A percentile compares a stretch with the other conserved stretches of the same genome.
phyloP scores from a whole-genome alignment of 1,284 basidiomycete species.

The Rhodofomes roseus region DNA sequence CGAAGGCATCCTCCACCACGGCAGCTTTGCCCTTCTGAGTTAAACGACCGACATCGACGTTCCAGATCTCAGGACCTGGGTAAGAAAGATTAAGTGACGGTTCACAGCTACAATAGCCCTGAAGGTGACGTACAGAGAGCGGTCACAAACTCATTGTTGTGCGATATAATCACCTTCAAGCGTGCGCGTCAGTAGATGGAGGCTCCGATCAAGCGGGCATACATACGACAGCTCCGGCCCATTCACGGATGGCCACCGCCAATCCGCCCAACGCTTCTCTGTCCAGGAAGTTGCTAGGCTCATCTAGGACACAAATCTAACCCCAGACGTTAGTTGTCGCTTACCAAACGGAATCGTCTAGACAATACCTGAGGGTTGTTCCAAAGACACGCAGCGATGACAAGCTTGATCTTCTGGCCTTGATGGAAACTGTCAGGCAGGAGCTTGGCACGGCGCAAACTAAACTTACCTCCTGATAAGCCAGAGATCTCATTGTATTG shows the following conservation, averaged over 20 bases:
- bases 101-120: slow-evolving; percentile 7
- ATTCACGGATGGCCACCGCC: slow-evolving; percentile 94
- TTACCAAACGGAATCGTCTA: neutral
- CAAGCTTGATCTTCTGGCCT: slow-evolving; percentile 97
- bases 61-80: slow-evolving; percentile 78
- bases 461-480: slow-evolving; percentile 69
- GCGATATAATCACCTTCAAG: slow-evolving; percentile 87
- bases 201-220: slow-evolving; percentile 14
- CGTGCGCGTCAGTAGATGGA: slow-evolving; percentile 16
- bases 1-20: slow-evolving; percentile 75
- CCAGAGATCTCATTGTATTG: slow-evolving; percentile 96
- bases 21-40: slow-evolving; percentile 86
- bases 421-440: slow-evolving; percentile 4
- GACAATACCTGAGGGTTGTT: slow-evolving; percentile 82
- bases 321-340: neutral
- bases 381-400: slow-evolving; percentile 93
- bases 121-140: slow-evolving; percentile 68
- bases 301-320: slow-evolving; percentile 78
- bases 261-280: slow-evolving; percentile 88
- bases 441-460: neutral
- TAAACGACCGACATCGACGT: slow-evolving; percentile 77
- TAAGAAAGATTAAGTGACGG: slow-evolving; percentile 7
- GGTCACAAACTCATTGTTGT: slow-evolving; percentile 90
- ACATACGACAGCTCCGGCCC: slow-evolving; percentile 89
- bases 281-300: slow-evolving; percentile 98